These are phyloP conservation scores for Chamaecrista fasciculata DNA, from an alignment of 306 rosid species.

Conservation along the genomic window DNA sequence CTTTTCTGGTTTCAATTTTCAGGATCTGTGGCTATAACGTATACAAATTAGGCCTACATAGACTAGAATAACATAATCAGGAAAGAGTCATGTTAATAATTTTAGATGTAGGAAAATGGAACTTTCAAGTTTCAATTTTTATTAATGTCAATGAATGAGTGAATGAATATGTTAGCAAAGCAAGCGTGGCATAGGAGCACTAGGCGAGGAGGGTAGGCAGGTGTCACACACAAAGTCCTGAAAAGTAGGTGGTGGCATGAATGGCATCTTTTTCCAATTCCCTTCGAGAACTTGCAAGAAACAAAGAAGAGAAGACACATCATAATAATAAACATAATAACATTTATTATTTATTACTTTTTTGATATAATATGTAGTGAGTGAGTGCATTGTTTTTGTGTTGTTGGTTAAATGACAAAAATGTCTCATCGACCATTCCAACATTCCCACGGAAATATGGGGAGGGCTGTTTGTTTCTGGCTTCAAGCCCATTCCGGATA, in stretches of 20 bases:
- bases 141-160: no score
- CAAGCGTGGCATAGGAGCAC: no score
- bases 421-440: conserved; percentile 23
- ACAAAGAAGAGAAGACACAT: background rate
- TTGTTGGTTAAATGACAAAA: conserved; percentile 14
- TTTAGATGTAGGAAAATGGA: conserved; percentile 17
- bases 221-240: conserved; percentile 31
- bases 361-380: no score
- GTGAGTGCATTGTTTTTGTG: no score
- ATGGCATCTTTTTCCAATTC: conserved; percentile 41
- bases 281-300: conserved; percentile 28
- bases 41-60: background rate
- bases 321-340: no score
- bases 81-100: no score
- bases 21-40: conserved; percentile 7
- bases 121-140: conserved; percentile 27
- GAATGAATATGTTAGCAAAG: no score
- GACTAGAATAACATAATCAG: background rate
- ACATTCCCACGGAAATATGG: conserved; percentile 17
- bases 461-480: background rate
- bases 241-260: conserved; percentile 42
- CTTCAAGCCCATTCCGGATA: conserved; percentile 25
- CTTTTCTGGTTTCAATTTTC: background rate
- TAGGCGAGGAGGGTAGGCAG: conserved; percentile 16
- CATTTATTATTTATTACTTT: no score